Conservation (phyloP, 192 early-diverging fungal species). For the Thamnidium elegans region DNA sequence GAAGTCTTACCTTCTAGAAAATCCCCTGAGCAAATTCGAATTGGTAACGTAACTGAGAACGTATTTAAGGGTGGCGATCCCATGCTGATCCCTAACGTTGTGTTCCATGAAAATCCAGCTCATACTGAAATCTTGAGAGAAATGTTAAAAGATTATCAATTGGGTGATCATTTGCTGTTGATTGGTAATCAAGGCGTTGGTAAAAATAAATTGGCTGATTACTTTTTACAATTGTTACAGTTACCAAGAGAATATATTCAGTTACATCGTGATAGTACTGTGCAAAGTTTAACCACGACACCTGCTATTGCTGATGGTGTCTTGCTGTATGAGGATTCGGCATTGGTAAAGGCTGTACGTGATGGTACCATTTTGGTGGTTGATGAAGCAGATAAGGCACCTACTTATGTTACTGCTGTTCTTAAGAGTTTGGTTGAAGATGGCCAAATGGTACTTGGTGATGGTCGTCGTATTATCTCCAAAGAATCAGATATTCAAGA, state of each 20-base stretch:
- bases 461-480: slow-evolving; percentile 70
- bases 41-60: slow-evolving; percentile 49
- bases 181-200: slow-evolving; percentile 83
- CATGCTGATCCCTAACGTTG: slow-evolving; percentile 60
- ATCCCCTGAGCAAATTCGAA: slow-evolving; percentile 47
- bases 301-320: slow-evolving; percentile 70
- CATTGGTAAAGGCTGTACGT: slow-evolving; percentile 50
- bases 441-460: slow-evolving; percentile 75
- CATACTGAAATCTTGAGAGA: slow-evolving; percentile 71
- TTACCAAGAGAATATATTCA: slow-evolving; percentile 79
- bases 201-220: slow-evolving; percentile 63
- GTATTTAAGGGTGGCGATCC: slow-evolving; percentile 55
- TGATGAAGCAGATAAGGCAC: slow-evolving; percentile 84
- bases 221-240: slow-evolving; percentile 67
- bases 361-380: slow-evolving; percentile 64
- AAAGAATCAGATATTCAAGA: slow-evolving; percentile 41
- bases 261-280: slow-evolving; percentile 76
- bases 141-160: slow-evolving; percentile 74
- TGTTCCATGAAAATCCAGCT: slow-evolving; percentile 74
- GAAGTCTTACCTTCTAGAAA: slow-evolving; percentile 49
- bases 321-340: slow-evolving; percentile 68
- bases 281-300: slow-evolving; percentile 72
- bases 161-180: slow-evolving; percentile 77
- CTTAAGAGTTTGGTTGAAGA: slow-evolving; percentile 72
- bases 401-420: slow-evolving; percentile 73